Evolutionary conservation across 495 filamentous ascomycete species (phyloP).

Genomic region (Aspergillus incahuasiensis): DNA sequence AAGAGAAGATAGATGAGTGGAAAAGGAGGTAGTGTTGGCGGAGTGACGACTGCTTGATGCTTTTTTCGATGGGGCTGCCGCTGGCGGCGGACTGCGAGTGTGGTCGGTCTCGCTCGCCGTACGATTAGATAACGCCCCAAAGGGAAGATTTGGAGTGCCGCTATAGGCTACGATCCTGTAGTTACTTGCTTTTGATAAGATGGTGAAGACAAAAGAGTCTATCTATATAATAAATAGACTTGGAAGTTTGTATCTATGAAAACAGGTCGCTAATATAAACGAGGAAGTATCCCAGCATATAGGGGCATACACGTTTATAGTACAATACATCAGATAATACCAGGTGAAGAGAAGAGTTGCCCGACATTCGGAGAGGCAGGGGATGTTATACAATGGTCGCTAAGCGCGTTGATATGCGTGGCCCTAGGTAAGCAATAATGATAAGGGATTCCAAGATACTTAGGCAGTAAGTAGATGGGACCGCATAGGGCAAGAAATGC

Average conservation of each 20-base stretch:
- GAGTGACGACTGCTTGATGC: slow-evolving; percentile 11
- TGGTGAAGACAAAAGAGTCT: too few species aligned
- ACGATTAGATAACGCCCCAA: slow-evolving; percentile 6
- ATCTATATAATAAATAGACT: too few species aligned
- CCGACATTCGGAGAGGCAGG: not conserved
- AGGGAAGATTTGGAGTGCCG: not conserved
- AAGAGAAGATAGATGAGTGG: slow-evolving; percentile 7
- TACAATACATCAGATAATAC: not conserved
- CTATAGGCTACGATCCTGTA: not conserved
- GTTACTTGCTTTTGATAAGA: too few species aligned
- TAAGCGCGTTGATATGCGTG: not conserved
- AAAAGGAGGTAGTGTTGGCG: not conserved
- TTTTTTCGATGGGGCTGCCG: slow-evolving; percentile 16
- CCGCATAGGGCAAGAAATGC: slow-evolving; percentile 37
- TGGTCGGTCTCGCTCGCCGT: slow-evolving; percentile 1
- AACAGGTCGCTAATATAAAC: not conserved
- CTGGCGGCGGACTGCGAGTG: slow-evolving; percentile 18
- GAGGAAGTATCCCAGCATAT: not conserved
- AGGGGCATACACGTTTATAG: not conserved
- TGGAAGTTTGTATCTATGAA: not conserved
- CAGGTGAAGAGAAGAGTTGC: not conserved
- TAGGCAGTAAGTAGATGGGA: slow-evolving; percentile 22
- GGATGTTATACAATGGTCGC: not conserved
- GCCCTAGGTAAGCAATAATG: not conserved
- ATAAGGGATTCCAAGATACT: not conserved